Conservation (phyloP, 1,284 basidiomycete species). For the Malassezia obtusa region DNA sequence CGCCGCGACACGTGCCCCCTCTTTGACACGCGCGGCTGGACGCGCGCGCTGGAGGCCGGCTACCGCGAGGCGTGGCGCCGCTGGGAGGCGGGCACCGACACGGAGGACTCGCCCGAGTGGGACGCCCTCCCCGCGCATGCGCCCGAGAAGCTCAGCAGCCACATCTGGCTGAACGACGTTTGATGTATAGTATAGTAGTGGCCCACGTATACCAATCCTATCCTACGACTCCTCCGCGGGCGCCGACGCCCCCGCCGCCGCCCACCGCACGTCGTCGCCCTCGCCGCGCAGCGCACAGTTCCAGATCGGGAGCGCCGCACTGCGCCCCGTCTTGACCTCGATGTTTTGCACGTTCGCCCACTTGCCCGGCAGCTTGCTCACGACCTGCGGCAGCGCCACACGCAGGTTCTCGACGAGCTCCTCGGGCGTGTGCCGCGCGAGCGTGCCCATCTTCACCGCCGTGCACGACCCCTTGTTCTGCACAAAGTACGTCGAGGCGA, state of each 20-base stretch:
- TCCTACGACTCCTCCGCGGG: slow-evolving; percentile 7
- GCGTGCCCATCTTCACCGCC: slow-evolving; percentile 68
- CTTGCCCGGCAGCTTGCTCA: slow-evolving; percentile 59
- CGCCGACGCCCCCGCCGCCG: slow-evolving; percentile 1
- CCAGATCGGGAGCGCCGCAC: slow-evolving; percentile 82
- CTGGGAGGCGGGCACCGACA: slow-evolving; percentile 55
- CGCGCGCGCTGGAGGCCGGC: slow-evolving; percentile 55
- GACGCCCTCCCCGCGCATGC: slow-evolving; percentile 10
- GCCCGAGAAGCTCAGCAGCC: slow-evolving; percentile 16
- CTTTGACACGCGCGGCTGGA: slow-evolving; percentile 58
- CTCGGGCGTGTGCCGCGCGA: slow-evolving; percentile 59
- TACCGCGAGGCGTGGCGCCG: slow-evolving; percentile 55
- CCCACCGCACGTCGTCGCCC: slow-evolving; percentile 11
- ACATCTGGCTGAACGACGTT: slow-evolving; percentile 25
- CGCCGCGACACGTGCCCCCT: slow-evolving; percentile 52
- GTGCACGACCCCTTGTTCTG: slow-evolving; percentile 48
- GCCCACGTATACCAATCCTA: neutral
- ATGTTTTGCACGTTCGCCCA: slow-evolving; percentile 88
- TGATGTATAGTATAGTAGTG: neutral
- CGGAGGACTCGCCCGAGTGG: slow-evolving; percentile 50
- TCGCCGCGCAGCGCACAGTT: slow-evolving; percentile 57
- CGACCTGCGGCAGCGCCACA: slow-evolving; percentile 67
- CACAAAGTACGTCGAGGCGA: slow-evolving; percentile 85
- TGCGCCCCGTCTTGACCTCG: slow-evolving; percentile 79
- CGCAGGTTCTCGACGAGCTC: slow-evolving; percentile 72